Base-by-base conservation (phyloP, 2,329 filamentous ascomycete species). In the Fusarium incarnatum region DNA sequence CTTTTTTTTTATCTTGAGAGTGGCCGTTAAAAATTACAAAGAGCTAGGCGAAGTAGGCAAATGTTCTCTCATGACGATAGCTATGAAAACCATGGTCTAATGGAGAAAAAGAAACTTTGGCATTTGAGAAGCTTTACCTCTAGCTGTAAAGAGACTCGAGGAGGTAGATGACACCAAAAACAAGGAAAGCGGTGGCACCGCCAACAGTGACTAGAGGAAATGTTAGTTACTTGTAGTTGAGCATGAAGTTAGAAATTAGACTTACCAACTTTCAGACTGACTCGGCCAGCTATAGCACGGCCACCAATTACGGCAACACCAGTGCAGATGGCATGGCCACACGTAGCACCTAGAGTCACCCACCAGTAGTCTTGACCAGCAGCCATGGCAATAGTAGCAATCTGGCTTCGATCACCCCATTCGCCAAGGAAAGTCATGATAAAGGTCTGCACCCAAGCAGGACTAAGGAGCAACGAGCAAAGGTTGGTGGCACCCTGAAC, bases 281-380 rank as follows among this genome's bases (percentile, higher is more conserved):
- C 96, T 78, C 88, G 91, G 32, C 96, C 96, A 44, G 96, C 96
- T 79, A 99, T 93, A 54, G 96, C 95, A 75, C 94, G 88, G 13
- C 96, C 96, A 45, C 96, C 96, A 65, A 99, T 86, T 41, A 99
- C 96, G 44, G 96, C 96, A 23, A 94, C 91, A 48, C 92, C 91
- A 9, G 96, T 98, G 83, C 96, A 99, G 71, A 95, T 88, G 47
- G 89, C 92, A 80, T 99, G 96, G 12, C 96, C 96, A 48, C 88
- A 85, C 37, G 96, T 88, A 3, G 96, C 95, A 62, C 96, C 96
- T 48, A 94, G 85, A 6, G 94, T 98, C 37, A 99, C 96, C 92
- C 94, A 98, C 95, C 95, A 98, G 81, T 98, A 99, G 79, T 99
- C 96, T 80, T 97, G 93, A 22, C 96, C 96, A 34, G 96, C 95